Conservation (phyloP, 768 basidiomycete genomes). For the Sporobolomyces roseus region DNA sequence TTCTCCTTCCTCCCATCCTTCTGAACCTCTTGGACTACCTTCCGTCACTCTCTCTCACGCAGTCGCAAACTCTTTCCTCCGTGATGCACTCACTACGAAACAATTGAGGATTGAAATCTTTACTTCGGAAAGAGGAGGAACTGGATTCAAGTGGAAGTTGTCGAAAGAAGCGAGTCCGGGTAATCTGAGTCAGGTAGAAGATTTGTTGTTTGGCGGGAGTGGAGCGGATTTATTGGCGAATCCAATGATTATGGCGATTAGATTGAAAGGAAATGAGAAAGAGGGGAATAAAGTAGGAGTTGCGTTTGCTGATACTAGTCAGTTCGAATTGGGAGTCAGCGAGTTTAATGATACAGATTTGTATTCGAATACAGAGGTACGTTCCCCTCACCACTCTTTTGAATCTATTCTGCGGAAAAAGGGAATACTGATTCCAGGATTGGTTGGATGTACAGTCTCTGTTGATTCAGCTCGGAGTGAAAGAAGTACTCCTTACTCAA, state of each 20-base stretch:
- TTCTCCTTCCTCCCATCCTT: slow-evolving; percentile 1
- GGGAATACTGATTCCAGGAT: background rate
- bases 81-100: slow-evolving; percentile 82
- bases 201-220: slow-evolving; percentile 64
- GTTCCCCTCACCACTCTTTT: background rate
- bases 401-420: background rate
- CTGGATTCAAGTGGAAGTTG: slow-evolving; percentile 62
- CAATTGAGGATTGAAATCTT: slow-evolving; percentile 85
- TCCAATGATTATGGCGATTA: slow-evolving; percentile 85
- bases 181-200: slow-evolving; percentile 67
- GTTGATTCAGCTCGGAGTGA: slow-evolving; percentile 92
- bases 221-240: slow-evolving; percentile 73
- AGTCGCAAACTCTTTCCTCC: slow-evolving; percentile 73
- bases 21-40: slow-evolving; percentile 50
- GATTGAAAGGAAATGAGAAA: slow-evolving; percentile 61
- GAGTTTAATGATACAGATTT: slow-evolving; percentile 93
- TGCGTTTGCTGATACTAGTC: slow-evolving; percentile 86
- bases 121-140: slow-evolving; percentile 66
- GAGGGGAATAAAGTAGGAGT: slow-evolving; percentile 67
- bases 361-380: slow-evolving; percentile 90
- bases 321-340: slow-evolving; percentile 76
- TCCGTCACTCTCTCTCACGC: slow-evolving; percentile 71
- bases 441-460: slow-evolving; percentile 63
- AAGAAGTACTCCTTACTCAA: slow-evolving; percentile 76
- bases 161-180: slow-evolving; percentile 81